Conservation (phyloP, 176 grass and related monocot genomes). For the Eleusine coracana region DNA sequence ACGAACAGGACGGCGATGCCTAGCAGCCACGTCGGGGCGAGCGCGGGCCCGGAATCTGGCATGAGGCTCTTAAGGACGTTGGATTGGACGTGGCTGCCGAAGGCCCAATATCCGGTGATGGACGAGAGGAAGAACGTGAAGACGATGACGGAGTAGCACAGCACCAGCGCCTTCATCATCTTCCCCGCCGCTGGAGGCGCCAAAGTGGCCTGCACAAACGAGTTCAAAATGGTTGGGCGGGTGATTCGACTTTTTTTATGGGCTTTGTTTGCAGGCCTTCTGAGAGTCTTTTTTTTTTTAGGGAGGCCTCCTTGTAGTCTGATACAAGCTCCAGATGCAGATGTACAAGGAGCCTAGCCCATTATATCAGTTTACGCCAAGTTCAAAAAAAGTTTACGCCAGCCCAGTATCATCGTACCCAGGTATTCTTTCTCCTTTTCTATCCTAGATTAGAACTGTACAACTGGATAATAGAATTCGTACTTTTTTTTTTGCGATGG, state of each 20-base stretch:
- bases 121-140: constrained; percentile 74
- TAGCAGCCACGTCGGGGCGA: constrained; percentile 87
- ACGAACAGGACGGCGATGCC: constrained; percentile 69
- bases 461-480: background rate
- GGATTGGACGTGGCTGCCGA: constrained; percentile 75
- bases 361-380: background rate
- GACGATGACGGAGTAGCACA: constrained; percentile 75
- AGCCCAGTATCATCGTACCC: background rate
- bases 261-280: background rate
- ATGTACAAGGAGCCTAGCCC: background rate
- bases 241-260: no score
- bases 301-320: no score
- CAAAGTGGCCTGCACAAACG: constrained; percentile 73
- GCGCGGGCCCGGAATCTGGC: constrained; percentile 71
- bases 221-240: constrained; percentile 19
- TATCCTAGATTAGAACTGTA: no score
- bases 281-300: background rate
- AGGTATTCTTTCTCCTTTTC: no score
- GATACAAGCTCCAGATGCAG: background rate
- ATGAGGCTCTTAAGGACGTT: constrained; percentile 85
- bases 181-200: constrained; percentile 89
- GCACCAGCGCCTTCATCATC: constrained; percentile 85
- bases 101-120: constrained; percentile 85
- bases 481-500: background rate
- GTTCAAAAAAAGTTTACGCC: constrained; percentile 2